phyloP scores from a whole-genome alignment of 2,329 filamentous ascomycete genomes.

The Hypoxylon sp. region DNA sequence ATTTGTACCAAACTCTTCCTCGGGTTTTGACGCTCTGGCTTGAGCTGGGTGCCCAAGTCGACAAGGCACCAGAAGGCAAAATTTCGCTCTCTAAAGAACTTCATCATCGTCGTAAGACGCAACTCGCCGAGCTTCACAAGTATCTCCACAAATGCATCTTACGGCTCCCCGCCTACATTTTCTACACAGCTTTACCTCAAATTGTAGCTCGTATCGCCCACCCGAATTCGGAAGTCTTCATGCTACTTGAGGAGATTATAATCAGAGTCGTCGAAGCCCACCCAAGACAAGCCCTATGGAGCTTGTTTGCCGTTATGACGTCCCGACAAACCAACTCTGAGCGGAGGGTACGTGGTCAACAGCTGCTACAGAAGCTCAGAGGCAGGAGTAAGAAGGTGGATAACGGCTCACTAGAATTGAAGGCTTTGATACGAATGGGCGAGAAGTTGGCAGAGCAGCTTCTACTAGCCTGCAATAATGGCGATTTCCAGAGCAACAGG shows the following conservation, averaged over 20 bases:
- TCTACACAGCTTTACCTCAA: constrained; percentile 88
- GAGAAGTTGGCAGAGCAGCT: constrained; percentile 88
- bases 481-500: constrained; percentile 77
- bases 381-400: constrained; percentile 67
- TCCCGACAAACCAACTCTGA: constrained; percentile 77
- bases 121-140: constrained; percentile 77
- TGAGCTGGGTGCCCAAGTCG: constrained; percentile 84
- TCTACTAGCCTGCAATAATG: constrained; percentile 83
- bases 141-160: constrained; percentile 85
- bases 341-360: constrained; percentile 68
- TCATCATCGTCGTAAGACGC: constrained; percentile 70
- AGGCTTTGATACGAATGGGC: constrained; percentile 79
- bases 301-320: constrained; percentile 87
- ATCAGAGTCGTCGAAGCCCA: constrained; percentile 88
- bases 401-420: constrained; percentile 71
- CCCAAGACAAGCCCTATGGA: constrained; percentile 93
- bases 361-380: constrained; percentile 67
- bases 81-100: constrained; percentile 68
- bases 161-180: constrained; percentile 80
- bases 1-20: constrained; percentile 94
- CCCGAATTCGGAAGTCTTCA: constrained; percentile 82
- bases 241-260: constrained; percentile 83
- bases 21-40: constrained; percentile 95
- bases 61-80: constrained; percentile 71
- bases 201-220: constrained; percentile 97